Conservation (phyloP, 1,284 basidiomycete genomes). For the Sphaerobolus stellatus region DNA sequence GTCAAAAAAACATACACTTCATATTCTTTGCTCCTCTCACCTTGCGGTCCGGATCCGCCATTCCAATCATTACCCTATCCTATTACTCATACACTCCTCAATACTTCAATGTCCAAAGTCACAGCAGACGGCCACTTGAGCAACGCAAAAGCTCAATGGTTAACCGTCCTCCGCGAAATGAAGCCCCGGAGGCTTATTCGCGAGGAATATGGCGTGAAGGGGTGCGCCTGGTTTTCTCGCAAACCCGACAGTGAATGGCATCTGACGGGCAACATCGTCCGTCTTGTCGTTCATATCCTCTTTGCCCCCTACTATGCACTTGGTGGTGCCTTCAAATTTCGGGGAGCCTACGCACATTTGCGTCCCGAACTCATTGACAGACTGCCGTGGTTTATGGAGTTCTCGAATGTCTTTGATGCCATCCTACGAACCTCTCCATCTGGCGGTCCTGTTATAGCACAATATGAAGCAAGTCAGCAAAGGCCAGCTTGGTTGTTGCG, state of each 20-base stretch:
- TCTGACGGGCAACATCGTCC: neutral
- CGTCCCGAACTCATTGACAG: neutral
- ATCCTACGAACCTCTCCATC: neutral
- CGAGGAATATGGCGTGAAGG: neutral
- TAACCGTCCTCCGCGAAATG: too few relatives aligned
- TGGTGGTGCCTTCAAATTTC: neutral
- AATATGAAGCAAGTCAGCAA: neutral
- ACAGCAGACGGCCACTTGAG: too few relatives aligned
- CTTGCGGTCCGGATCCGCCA: too few relatives aligned
- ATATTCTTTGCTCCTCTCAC: too few relatives aligned
- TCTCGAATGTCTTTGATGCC: neutral
- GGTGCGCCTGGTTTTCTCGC: neutral
- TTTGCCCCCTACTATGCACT: neutral
- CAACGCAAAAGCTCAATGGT: too few relatives aligned
- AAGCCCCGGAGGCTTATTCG: neutral
- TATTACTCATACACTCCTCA: too few relatives aligned
- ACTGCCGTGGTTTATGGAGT: neutral
- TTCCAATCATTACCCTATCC: too few relatives aligned
- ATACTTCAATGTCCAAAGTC: too few relatives aligned
- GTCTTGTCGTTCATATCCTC: neutral
- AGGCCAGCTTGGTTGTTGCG: neutral
- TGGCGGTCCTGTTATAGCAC: neutral
- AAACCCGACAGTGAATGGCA: neutral
- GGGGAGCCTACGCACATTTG: neutral
- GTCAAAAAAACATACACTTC: too few relatives aligned